Evolutionary conservation across 2,329 filamentous ascomycete genomes (phyloP).

Genomic region (Phoma sp.): DNA sequence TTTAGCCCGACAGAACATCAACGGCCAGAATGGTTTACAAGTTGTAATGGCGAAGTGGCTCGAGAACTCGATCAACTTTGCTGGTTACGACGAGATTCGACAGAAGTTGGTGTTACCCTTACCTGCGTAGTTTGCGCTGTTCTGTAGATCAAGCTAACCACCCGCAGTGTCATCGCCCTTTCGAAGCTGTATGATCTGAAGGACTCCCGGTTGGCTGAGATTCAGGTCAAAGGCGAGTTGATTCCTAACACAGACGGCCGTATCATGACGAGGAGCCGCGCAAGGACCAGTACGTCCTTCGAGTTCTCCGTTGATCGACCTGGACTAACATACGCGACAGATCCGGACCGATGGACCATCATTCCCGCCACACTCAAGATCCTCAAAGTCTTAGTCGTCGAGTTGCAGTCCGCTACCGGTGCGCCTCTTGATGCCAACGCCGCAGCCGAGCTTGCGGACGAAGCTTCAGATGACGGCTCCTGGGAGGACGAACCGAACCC

Average conservation of each 20-base stretch:
- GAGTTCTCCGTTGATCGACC: background rate
- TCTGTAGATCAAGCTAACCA: constrained; percentile 18
- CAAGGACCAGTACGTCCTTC: constrained; percentile 72
- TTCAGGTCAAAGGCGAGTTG: constrained; percentile 89
- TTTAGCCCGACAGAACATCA: constrained; percentile 81
- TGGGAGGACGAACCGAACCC: constrained; percentile 87
- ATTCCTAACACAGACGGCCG: constrained; percentile 74
- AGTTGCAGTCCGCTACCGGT: constrained; percentile 82
- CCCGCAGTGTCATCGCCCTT: constrained; percentile 79
- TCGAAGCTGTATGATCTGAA: constrained; percentile 89
- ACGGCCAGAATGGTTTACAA: constrained; percentile 79
- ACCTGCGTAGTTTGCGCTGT: background rate
- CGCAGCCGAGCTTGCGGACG: constrained; percentile 69
- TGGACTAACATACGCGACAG: constrained; percentile 50
- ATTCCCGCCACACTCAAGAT: constrained; percentile 93
- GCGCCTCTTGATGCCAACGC: constrained; percentile 63
- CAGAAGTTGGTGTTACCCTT: constrained; percentile 74
- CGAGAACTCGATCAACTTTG: constrained; percentile 95
- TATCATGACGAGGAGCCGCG: constrained; percentile 93
- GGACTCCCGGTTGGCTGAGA: constrained; percentile 77
- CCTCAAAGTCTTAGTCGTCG: constrained; percentile 91
- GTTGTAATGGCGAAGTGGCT: constrained; percentile 95
- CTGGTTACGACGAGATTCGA: constrained; percentile 96
- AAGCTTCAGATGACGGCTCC: constrained; percentile 65
- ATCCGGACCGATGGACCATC: constrained; percentile 88